phyloP scores from a whole-genome alignment of 1,284 basidiomycete species.

The Sparassis latifolia region DNA sequence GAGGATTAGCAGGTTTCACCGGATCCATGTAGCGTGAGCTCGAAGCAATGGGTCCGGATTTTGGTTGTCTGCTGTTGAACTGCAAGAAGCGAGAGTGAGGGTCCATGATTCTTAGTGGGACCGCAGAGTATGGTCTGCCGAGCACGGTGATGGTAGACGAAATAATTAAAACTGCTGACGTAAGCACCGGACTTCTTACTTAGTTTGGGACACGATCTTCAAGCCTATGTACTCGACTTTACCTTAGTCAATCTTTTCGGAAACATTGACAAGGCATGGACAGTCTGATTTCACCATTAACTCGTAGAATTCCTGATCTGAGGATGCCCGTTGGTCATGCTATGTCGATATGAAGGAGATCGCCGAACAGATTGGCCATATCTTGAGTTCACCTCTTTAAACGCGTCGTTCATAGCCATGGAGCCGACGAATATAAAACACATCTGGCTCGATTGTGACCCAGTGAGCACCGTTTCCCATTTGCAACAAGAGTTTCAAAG shows the following conservation, averaged over 20 bases:
- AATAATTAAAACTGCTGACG: too few relatives aligned
- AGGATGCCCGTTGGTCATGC: not conserved
- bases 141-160: not conserved
- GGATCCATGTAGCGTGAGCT: conserved; percentile 41
- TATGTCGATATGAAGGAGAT: too few relatives aligned
- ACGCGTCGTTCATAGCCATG: not conserved
- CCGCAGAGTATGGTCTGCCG: not conserved
- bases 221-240: too few relatives aligned
- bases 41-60: conserved; percentile 48
- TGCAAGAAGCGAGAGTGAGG: conserved; percentile 67
- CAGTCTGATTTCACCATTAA: not conserved
- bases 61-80: conserved; percentile 65
- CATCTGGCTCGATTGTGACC: conserved; percentile 54
- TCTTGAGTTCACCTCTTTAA: too few relatives aligned
- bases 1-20: conserved; percentile 29
- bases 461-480: conserved; percentile 28
- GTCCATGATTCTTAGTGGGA: conserved; percentile 43
- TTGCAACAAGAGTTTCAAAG: not conserved
- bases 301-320: not conserved
- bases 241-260: too few relatives aligned
- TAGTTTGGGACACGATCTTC: too few relatives aligned
- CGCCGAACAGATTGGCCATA: too few relatives aligned
- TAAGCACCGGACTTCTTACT: too few relatives aligned
- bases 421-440: conserved; percentile 12
- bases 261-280: not conserved